Base-by-base conservation (phyloP, 2,329 filamentous ascomycete genomes). In the Rhynchosporium secalis region DNA sequence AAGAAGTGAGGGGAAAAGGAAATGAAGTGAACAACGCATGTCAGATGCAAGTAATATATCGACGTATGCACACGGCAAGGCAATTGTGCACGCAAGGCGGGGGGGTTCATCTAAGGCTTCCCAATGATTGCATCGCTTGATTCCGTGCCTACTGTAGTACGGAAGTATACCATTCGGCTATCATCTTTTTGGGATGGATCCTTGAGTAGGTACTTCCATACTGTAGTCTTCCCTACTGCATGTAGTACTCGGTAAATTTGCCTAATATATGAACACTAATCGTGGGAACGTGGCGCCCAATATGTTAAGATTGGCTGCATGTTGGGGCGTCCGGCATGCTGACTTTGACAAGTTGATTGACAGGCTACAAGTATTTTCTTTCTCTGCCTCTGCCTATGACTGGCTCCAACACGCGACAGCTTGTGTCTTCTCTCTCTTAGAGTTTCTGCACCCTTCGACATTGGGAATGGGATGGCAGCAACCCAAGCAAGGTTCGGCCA, bases 251-350 rank as follows among this genome's bases (percentile, higher is more conserved):
- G 20, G 9, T 12, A n/a, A 5, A 15, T 10, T 15, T 43, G 3
- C 10, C 40, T 41, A 41, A 3, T 15, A 41, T 15, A 20, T 20
- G 20, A 20, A 20, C 20, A 20, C 20, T 20, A 20, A 20, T 20
- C 20, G 20, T 20, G 20, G 20, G 20, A 20, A 20, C 12, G 41
- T 43, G 62, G 58, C 62, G 62, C 48, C 59, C 62, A 64, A 61
- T 64, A 64, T 52, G 61, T 56, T 55, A 51, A 64, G 58, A 61
- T 61, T 64, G 58, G 55, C 58, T 61, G 56, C 58, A 61, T 36
- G 20, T 13, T 10, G 58, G 55, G 58, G 58, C 58, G 60, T 38
- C 51, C n/a, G 36, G 36, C 51, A 41, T 29, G 33, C 36, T 40
- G 51, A 54, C 51, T 52, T 49, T n/a, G 41, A 45, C 41, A 45